A percentile compares a stretch with the other conserved stretches of the same genome.
These are phyloP conservation scores for Tetraselmis striata DNA, from an alignment of 139 green algal genomes.

Conservation along the genomic window DNA sequence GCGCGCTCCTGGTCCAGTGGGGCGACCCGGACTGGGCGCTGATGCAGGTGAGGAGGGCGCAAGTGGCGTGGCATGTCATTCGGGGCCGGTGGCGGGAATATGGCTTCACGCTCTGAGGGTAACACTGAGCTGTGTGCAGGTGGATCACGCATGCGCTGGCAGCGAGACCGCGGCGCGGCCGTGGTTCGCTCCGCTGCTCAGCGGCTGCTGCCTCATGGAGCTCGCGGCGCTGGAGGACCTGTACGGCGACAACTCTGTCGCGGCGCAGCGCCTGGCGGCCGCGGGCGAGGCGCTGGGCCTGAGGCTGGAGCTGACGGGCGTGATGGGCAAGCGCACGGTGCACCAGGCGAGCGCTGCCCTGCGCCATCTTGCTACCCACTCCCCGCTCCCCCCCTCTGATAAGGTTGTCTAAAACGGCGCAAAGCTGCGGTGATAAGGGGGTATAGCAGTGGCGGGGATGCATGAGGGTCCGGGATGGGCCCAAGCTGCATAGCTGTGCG, in stretches of 20 bases:
- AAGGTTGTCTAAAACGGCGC: no score
- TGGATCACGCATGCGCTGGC: not conserved
- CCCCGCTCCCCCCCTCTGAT: no score
- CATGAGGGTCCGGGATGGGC: no score
- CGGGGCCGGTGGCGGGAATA: no score
- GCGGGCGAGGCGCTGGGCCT: conserved; percentile 47
- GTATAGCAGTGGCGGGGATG: no score
- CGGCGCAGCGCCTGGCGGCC: conserved; percentile 31
- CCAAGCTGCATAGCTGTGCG: no score
- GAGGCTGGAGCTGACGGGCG: conserved; percentile 46
- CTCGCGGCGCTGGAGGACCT: conserved; percentile 39
- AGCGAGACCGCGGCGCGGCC: not conserved
- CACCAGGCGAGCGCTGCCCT: conserved; percentile 54
- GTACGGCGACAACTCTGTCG: conserved; percentile 45
- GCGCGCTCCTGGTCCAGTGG: not conserved
- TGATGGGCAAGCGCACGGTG: conserved; percentile 71
- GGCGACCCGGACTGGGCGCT: not conserved
- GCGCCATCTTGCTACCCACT: no score
- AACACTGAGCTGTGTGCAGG: no score
- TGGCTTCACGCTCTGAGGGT: no score
- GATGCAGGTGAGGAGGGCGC: no score
- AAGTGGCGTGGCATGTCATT: no score
- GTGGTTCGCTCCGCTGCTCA: not conserved
- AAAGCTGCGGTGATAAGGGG: no score
- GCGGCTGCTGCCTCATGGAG: conserved; percentile 32